Percentiles rank a stretch among this genome's conserved stretches.
Conservation (phyloP, 1,284 basidiomycete species). For the Apiotrichum montevideense region DNA sequence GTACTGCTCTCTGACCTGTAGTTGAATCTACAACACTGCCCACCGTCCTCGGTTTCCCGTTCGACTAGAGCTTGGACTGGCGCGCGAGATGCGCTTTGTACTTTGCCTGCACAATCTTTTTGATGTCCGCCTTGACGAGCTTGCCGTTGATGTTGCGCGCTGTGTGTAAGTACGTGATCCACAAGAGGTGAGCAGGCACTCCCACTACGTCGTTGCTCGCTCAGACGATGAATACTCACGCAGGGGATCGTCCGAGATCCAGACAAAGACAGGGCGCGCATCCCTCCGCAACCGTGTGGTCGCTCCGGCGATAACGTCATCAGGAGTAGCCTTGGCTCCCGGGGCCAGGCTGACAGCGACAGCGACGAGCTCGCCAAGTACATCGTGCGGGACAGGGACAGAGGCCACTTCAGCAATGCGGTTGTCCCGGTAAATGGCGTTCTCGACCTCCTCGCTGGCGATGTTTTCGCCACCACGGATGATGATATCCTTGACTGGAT, state of each 20-base stretch:
- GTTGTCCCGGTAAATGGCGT: conserved; percentile 32
- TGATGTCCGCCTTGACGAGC: conserved; percentile 9
- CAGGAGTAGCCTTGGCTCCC: conserved; percentile 6
- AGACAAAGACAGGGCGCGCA: conserved; percentile 1
- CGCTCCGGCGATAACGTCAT: conserved; percentile 9
- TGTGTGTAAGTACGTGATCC: not conserved
- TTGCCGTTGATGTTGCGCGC: conserved; percentile 3
- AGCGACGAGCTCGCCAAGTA: conserved; percentile 38
- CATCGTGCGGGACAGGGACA: conserved; percentile 30
- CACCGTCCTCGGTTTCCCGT: too few relatives aligned
- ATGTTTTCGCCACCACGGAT: conserved; percentile 44
- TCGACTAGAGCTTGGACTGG: conserved; percentile 3
- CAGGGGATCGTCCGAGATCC: not conserved
- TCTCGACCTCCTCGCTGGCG: conserved; percentile 35
- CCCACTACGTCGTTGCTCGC: too few relatives aligned
- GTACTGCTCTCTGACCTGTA: too few relatives aligned
- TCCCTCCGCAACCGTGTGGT: not conserved
- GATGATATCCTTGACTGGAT: conserved; percentile 29
- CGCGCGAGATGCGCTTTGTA: not conserved
- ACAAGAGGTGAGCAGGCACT: not conserved
- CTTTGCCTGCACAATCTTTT: conserved; percentile 1
- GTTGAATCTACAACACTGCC: too few relatives aligned
- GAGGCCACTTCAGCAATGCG: conserved; percentile 33
- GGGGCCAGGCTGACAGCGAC: conserved; percentile 27
- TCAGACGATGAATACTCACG: not conserved